Evolutionary conservation across 352 stramenopile species (phyloP).

Genomic region (Halophytophthora polymorphica): DNA sequence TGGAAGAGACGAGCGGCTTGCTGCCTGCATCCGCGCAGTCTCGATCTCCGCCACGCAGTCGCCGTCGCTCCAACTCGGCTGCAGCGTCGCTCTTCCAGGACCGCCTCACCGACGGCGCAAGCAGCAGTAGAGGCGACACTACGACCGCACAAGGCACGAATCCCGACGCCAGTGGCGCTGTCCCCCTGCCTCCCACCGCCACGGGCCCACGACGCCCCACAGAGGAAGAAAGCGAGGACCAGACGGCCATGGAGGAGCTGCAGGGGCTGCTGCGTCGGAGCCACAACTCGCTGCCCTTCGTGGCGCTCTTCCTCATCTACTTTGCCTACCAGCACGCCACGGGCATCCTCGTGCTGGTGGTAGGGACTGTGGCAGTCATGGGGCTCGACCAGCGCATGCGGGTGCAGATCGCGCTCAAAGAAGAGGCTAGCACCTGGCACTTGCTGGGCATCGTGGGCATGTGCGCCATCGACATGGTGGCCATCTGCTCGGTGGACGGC

Average conservation of each 20-base stretch:
- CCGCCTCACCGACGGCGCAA: not conserved
- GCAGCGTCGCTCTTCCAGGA: constrained; percentile 14
- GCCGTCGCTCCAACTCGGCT: constrained; percentile 16
- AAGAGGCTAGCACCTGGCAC: constrained; percentile 53
- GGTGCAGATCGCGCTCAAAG: constrained; percentile 70
- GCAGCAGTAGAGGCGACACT: not conserved
- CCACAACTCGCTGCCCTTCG: constrained; percentile 73
- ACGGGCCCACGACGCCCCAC: constrained; percentile 15
- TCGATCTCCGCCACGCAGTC: constrained; percentile 10
- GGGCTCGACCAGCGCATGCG: constrained; percentile 70
- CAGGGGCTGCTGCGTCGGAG: constrained; percentile 59
- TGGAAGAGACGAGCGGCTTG: constrained; percentile 12
- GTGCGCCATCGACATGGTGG: constrained; percentile 55
- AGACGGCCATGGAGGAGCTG: constrained; percentile 60
- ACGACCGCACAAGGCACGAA: no score
- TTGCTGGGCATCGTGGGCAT: constrained; percentile 52
- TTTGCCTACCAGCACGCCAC: constrained; percentile 77
- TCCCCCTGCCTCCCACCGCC: constrained; percentile 1
- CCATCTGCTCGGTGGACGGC: constrained; percentile 57
- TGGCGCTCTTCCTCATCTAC: constrained; percentile 68
- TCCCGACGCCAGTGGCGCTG: constrained; percentile 6
- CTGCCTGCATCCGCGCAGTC: not conserved
- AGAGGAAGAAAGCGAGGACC: constrained; percentile 39
- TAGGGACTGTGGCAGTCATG: constrained; percentile 65
- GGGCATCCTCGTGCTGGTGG: constrained; percentile 62